Evolutionary conservation across 345 rosid species (phyloP), one percentile per base, ranked within the genome.

Genomic region (Microcos paniculata): DNA sequence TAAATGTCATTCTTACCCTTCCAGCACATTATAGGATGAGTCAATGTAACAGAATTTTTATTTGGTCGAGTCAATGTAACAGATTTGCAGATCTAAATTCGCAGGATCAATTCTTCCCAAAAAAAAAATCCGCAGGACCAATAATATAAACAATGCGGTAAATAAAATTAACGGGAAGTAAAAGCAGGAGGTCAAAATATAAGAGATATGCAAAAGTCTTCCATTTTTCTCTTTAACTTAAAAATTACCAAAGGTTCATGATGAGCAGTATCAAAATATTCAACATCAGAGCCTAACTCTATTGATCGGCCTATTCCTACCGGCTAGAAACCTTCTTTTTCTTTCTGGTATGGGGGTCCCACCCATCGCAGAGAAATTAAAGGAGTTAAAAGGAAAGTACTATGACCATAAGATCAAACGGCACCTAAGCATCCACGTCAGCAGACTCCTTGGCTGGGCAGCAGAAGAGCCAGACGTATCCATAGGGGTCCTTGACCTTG

Each of bases 401-500:
- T 8, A 63, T 0, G 40, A 70, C 72, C 72, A 31, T 4, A n/a
- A 4, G 72, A 87, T 80, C 87, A 4, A 45, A 62, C 80, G 83
- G 76, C 62, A 51, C 52, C 71, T 79, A 89, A n/a, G 87, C 92
- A 70, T 86, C 90, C 83, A 77, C 88, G 53, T 77, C 82, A 4
- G 48, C 77, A 11, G 56, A 45, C 80, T 80, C 78, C 79, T 80
- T 81, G 51, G 77, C 80, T 2, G 94, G 84, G 40, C 92, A 70
- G 76, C 83, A 80, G 62, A 96, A 77, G 74, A 79, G 58, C 99
- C 99, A 96, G 6, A 85, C 83, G 75, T 82, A 84, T 3, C 99
- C 98, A 48, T 87, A 92, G 0, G 98, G 97, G 62, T 96, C 99
- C 84, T 87, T 90, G 7, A 93, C 84, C 83, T 86, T 89, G 0